Base-by-base conservation (phyloP, 2,329 filamentous ascomycete species). In the Endoconidiophora laricicola region DNA sequence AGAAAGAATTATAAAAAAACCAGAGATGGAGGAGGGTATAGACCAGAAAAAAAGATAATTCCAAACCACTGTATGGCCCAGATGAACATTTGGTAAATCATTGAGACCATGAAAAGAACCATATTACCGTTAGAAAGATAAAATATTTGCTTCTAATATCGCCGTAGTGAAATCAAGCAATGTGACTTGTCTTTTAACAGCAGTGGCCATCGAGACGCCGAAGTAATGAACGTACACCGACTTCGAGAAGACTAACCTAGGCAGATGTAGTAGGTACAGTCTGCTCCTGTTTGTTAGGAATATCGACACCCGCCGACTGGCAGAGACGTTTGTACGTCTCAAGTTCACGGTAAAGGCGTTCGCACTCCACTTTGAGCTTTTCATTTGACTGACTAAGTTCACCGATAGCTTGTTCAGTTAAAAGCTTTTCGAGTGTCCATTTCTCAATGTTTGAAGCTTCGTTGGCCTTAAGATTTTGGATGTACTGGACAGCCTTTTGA, bases 361-460 rank as follows among this genome's bases (percentile, higher is more conserved):
- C 81, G 57, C 81, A 84, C 60, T 91, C 85, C 36, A 73, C 71
- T 69, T 90, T 90, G 55, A 90, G 74, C 66, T 88, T 91, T 58
- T 93, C 86, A 59, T 90, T 93, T 55, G 83, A 88, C 26, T 80
- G 75, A 60, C 83, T 90, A 46, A 95, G 77, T 65, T 96, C 90
- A 14, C 81, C 79, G 57, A 93, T 90, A 44, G 86, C 86, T 62
- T 91, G 85, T 66, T 93, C 86, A 0, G 85, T 90, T 38, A 91
- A 73, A 38, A 93, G 74, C 67, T 96, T 96, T 66, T 91, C 86
- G 24, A 91, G 70, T 3, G 85, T 90, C 84, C 85, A 91, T 65
- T 94, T 87, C 63, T 94, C 90, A 55, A 94, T 87, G 62, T 94
- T 94, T 56, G 91, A 84, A 14, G 83, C 78, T 63, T 94, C 90